phyloP scores from a whole-genome alignment of 2,329 filamentous ascomycete genomes.

The Fusarium nelsonii region DNA sequence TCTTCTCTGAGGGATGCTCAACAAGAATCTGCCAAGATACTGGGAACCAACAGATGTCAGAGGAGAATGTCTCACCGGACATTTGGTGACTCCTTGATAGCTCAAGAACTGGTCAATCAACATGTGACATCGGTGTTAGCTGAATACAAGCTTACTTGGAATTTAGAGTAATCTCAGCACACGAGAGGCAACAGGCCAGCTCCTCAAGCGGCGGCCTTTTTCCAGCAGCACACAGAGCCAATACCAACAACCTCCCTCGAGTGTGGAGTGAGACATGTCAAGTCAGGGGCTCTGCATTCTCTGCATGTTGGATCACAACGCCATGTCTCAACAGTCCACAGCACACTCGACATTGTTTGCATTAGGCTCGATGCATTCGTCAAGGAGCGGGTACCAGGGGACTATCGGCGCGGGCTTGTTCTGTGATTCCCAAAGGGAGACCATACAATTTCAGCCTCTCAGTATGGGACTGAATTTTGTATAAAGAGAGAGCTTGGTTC shows the following conservation, averaged over 20 bases:
- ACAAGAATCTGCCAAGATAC: conserved; percentile 7
- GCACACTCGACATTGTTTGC: conserved; percentile 4
- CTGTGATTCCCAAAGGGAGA: conserved; percentile 16
- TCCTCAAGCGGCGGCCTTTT: conserved; percentile 31
- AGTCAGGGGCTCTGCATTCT: conserved; percentile 41
- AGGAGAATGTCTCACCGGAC: conserved; percentile 31
- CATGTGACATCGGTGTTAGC: neutral
- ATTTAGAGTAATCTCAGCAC: conserved; percentile 41
- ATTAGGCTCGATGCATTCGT: conserved; percentile 38
- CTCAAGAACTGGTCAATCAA: neutral
- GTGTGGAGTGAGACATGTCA: conserved; percentile 44
- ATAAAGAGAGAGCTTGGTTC: conserved; percentile 49
- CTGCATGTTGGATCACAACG: conserved; percentile 29
- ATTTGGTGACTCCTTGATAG: neutral
- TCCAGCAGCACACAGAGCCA: conserved; percentile 6
- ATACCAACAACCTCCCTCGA: conserved; percentile 8
- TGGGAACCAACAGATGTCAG: neutral
- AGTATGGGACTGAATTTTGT: conserved; percentile 27
- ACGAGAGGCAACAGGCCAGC: conserved; percentile 9
- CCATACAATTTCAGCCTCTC: conserved; percentile 25
- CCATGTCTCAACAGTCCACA: conserved; percentile 45
- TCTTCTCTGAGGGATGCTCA: conserved; percentile 32
- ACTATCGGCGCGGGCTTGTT: conserved; percentile 21
- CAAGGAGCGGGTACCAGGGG: conserved; percentile 12
- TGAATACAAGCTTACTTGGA: conserved; percentile 28